Percentiles rank a stretch among this genome's conserved stretches.
Evolutionary conservation across 1,284 basidiomycete species (phyloP).

Genomic region (Ganoderma lingzhi): DNA sequence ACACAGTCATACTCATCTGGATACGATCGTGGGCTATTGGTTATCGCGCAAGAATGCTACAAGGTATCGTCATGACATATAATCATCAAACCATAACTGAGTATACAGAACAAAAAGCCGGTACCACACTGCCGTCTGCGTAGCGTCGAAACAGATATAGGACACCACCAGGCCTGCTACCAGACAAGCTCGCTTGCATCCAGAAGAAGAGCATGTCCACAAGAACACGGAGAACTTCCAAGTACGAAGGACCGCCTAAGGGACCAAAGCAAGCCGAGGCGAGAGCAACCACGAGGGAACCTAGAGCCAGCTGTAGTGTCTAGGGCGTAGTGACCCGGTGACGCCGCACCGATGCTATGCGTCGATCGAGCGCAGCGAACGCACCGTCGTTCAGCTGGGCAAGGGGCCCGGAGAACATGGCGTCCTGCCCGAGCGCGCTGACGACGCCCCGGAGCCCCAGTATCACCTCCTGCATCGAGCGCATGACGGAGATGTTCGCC

Average conservation of each 20-base stretch:
- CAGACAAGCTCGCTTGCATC: neutral
- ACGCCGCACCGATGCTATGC: conserved; percentile 5
- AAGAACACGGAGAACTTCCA: neutral
- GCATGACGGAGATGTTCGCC: conserved; percentile 13
- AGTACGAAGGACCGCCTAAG: neutral
- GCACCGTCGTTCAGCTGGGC: conserved; percentile 20
- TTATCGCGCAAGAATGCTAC: neutral
- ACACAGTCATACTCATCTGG: neutral
- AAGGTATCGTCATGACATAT: neutral
- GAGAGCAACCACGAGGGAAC: neutral
- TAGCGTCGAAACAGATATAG: neutral
- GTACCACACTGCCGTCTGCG: neutral
- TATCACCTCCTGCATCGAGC: conserved; percentile 20
- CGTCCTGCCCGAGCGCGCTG: conserved; percentile 9
- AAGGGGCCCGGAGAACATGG: conserved; percentile 24
- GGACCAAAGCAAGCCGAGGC: neutral
- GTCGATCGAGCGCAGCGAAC: conserved; percentile 11
- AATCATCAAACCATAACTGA: neutral
- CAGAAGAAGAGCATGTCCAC: neutral
- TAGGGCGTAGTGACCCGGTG: conserved; percentile 8
- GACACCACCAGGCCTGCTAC: neutral
- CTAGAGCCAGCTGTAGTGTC: neutral
- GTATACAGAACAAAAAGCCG: neutral
- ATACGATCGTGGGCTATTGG: neutral
- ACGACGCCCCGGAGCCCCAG: conserved; percentile 17